Evolutionary conservation across 768 basidiomycete species (phyloP).

Genomic region (Pulveroboletus ravenelii): DNA sequence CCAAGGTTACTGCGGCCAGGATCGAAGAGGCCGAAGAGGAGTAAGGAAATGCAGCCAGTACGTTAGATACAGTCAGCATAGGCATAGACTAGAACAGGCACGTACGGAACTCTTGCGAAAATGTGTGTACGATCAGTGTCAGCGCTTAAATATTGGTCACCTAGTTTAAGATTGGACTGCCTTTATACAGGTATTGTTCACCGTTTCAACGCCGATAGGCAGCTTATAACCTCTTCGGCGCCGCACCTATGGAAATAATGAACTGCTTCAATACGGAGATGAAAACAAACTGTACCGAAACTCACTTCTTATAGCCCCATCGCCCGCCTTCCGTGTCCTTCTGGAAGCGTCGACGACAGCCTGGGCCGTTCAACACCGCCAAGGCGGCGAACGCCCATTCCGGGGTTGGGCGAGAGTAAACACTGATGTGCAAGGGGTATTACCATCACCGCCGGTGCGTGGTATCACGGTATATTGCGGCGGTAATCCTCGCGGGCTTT

Average conservation of each 20-base stretch:
- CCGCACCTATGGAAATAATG: slow-evolving; percentile 22
- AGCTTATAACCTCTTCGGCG: slow-evolving; percentile 34
- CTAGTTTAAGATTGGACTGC: neutral
- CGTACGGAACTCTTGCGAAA: slow-evolving; percentile 1
- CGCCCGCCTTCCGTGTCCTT: slow-evolving; percentile 18
- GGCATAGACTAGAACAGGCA: neutral
- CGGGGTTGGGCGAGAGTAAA: slow-evolving; percentile 28
- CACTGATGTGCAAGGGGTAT: slow-evolving; percentile 40
- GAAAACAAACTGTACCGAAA: slow-evolving; percentile 22
- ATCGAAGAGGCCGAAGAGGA: slow-evolving; percentile 28
- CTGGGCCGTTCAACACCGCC: slow-evolving; percentile 28
- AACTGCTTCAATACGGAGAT: neutral
- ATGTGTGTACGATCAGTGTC: neutral
- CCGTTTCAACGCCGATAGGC: too few species aligned
- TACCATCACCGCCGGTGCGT: slow-evolving; percentile 41
- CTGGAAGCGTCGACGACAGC: slow-evolving; percentile 29
- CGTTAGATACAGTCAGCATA: neutral
- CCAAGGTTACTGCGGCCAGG: slow-evolving; percentile 25
- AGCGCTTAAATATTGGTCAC: neutral
- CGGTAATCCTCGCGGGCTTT: slow-evolving; percentile 36
- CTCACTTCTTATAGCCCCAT: slow-evolving; percentile 43
- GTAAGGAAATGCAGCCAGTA: slow-evolving; percentile 2
- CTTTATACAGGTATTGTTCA: neutral
- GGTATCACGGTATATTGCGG: slow-evolving; percentile 40
- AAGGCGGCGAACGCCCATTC: slow-evolving; percentile 30